Evolutionary conservation across 768 basidiomycete species (phyloP).

Genomic region (Russula sp.): DNA sequence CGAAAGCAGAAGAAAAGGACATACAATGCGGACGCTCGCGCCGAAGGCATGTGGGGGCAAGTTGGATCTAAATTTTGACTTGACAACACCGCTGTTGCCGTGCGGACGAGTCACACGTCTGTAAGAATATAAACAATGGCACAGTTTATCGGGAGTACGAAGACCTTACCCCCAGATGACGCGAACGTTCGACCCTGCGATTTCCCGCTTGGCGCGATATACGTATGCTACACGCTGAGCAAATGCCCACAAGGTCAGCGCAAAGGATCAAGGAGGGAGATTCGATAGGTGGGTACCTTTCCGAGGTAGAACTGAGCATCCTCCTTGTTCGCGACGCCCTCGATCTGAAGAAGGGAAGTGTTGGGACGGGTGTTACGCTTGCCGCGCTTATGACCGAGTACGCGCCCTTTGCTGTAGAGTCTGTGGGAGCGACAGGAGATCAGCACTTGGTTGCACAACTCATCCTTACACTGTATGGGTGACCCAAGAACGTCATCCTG

Average conservation of each 20-base stretch:
- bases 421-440: constrained; percentile 36
- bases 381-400: constrained; percentile 96
- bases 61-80: constrained; percentile 94
- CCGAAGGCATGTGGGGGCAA: constrained; percentile 93
- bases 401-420: constrained; percentile 93
- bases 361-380: constrained; percentile 96
- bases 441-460: neutral
- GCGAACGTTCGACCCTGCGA: constrained; percentile 90
- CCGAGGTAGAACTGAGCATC: constrained; percentile 98
- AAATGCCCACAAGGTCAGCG: neutral
- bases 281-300: constrained; percentile 55
- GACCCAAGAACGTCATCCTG: constrained; percentile 13
- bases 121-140: neutral
- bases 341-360: constrained; percentile 94
- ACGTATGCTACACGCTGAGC: constrained; percentile 90
- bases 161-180: constrained; percentile 94
- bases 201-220: constrained; percentile 93
- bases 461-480: neutral
- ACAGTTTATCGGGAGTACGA: neutral
- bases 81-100: constrained; percentile 91
- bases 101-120: constrained; percentile 92
- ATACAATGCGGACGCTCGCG: constrained; percentile 83
- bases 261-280: neutral
- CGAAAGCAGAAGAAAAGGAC: constrained; percentile 28
- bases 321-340: constrained; percentile 89